Base-by-base conservation (phyloP, 2,329 filamentous ascomycete genomes). In the Rachicladosporium sp. region DNA sequence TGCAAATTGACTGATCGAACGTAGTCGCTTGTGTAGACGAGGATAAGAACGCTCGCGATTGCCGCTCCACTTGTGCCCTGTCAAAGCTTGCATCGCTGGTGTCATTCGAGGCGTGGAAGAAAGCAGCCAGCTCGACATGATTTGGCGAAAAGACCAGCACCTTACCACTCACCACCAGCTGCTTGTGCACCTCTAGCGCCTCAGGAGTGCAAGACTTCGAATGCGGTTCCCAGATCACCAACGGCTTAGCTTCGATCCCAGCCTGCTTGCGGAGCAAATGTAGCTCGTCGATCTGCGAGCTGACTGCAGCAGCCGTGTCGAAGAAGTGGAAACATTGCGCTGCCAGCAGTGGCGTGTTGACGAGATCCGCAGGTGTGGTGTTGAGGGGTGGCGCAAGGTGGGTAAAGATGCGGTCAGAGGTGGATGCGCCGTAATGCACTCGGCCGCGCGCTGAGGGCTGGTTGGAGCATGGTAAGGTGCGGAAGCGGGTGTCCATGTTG, bases 101-200 rank as follows among this genome's bases (percentile, higher is more conserved):
- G 13, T 42, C 37, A 6, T 37, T 27, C 23, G 23, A 27, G 23
- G 23, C 23, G 23, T 7, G 23, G 8, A 55, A 55, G 36, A 55
- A 50, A 6, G 41, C 37, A 3, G 39, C 46, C 1, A 55, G 42
- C 40, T 55, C 53, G n/a, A 43, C 41, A 37, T 55, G 50, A 30
- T 55, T 55, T 4, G 53, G 53, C 5, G 53, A 55, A 43, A 54
- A 55, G 9, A 52, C 47, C n/a, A 50, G 45, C 4, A 54, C 46
- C 6, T 37, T 29, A 13, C 15, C 29, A 7, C 23, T 27, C 23
- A 7, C 23, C 2, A 33, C 10, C 2, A 45, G 10, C 7, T 38
- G 10, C 19, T 45, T 33, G 37, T 55, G 53, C 11, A 33, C 31
- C 4, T 41, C 31, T 6, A 51, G 43, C 2, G 44, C 49, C 5